Conservation (phyloP, 2,329 filamentous ascomycete species). For the Didymella sp. region DNA sequence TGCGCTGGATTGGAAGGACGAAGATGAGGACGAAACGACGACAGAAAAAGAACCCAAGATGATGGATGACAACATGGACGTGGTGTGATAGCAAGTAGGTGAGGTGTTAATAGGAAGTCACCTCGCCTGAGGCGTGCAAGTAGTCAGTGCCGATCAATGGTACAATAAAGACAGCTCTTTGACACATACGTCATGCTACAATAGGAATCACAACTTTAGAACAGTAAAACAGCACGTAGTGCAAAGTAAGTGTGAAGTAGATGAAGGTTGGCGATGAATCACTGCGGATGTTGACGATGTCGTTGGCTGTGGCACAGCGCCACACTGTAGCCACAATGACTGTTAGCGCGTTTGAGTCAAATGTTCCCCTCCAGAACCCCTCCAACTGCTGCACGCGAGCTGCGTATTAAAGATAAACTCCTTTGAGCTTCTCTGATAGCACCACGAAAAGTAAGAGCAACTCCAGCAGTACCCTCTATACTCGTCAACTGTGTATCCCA, state of each 20-base stretch:
- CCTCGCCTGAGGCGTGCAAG: too few species aligned
- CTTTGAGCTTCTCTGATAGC: background rate
- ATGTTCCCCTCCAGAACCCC: constrained; percentile 32
- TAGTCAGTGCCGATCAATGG: too few species aligned
- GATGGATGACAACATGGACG: background rate
- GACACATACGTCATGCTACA: too few species aligned
- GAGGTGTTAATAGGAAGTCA: too few species aligned
- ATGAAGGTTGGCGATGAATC: background rate
- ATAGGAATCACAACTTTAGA: too few species aligned
- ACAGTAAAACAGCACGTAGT: background rate
- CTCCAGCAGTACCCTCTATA: too few species aligned
- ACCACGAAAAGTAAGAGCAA: background rate
- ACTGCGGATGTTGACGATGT: background rate
- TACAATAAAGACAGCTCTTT: too few species aligned
- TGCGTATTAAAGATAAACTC: constrained; percentile 8
- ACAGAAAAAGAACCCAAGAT: background rate
- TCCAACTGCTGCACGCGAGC: constrained; percentile 25
- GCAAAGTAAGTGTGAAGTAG: background rate
- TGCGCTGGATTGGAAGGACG: constrained; percentile 27
- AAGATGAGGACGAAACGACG: background rate
- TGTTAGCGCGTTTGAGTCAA: constrained; percentile 33
- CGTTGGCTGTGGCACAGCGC: background rate
- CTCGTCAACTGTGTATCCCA: too few species aligned
- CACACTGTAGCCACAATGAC: constrained; percentile 20
- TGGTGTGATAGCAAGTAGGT: background rate